These are phyloP conservation scores for Simplicillium aogashimaense DNA, from an alignment of 2,329 filamentous ascomycete genomes.

Conservation along the genomic window DNA sequence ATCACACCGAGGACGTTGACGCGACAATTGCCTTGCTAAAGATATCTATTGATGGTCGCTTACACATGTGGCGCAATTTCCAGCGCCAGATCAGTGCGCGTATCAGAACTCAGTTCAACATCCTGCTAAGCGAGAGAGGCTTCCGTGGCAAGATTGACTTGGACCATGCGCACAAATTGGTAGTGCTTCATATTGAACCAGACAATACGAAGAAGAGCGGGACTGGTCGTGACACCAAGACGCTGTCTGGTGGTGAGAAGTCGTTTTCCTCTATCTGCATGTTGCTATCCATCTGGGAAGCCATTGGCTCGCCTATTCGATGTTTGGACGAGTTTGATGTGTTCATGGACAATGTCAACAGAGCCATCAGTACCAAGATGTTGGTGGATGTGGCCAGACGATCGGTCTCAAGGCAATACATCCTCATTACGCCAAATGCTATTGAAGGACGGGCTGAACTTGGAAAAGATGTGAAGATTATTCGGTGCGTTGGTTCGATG, in stretches of 20 bases:
- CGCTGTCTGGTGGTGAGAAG: slow-evolving; percentile 91
- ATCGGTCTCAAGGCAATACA: slow-evolving; percentile 85
- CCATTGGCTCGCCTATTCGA: slow-evolving; percentile 90
- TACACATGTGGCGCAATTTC: slow-evolving; percentile 71
- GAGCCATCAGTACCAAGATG: slow-evolving; percentile 87
- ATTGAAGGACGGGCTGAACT: slow-evolving; percentile 51
- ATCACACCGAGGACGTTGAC: slow-evolving; percentile 27
- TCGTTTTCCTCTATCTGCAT: slow-evolving; percentile 96
- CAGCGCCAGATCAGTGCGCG: slow-evolving; percentile 77
- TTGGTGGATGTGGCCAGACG: slow-evolving; percentile 78
- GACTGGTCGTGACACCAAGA: slow-evolving; percentile 75
- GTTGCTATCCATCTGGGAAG: slow-evolving; percentile 88
- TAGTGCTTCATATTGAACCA: slow-evolving; percentile 69
- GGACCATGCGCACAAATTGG: slow-evolving; percentile 62
- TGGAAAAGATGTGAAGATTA: slow-evolving; percentile 66
- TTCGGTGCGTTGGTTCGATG: slow-evolving; percentile 42
- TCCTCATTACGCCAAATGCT: slow-evolving; percentile 89
- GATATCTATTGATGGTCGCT: slow-evolving; percentile 56
- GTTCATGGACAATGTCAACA: slow-evolving; percentile 97
- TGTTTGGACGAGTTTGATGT: slow-evolving; percentile 98
- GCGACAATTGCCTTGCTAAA: slow-evolving; percentile 36
- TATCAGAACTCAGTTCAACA: slow-evolving; percentile 77
- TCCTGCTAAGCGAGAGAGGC: slow-evolving; percentile 78
- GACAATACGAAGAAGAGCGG: slow-evolving; percentile 59
- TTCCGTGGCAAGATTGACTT: slow-evolving; percentile 76